These are phyloP conservation scores for Macrolepiota albuminosa DNA, from an alignment of 768 basidiomycete species.

Conservation along the genomic window DNA sequence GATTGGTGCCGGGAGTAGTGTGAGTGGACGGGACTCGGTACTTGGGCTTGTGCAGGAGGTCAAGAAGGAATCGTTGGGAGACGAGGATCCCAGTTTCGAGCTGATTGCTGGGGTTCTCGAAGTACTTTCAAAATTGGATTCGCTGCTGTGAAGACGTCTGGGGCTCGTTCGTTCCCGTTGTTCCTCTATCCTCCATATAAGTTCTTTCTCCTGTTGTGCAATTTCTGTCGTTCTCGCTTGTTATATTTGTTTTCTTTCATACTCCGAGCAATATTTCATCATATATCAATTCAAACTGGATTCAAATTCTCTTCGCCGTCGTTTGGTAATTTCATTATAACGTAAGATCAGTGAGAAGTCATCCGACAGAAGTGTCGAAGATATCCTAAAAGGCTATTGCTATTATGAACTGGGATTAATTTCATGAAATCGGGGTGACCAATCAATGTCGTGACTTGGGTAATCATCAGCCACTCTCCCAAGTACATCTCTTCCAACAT, in stretches of 20 bases:
- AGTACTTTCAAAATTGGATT: conserved; percentile 90
- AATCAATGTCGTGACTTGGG: neutral
- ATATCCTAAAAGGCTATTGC: neutral
- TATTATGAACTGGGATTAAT: neutral
- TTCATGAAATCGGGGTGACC: neutral
- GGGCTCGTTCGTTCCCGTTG: neutral
- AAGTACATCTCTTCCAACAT: neutral
- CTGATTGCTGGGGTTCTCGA: conserved; percentile 89
- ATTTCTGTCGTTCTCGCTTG: neutral
- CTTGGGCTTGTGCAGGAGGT: conserved; percentile 73
- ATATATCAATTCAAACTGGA: conserved; percentile 2
- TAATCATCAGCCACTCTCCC: too few species aligned
- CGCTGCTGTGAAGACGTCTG: conserved; percentile 47
- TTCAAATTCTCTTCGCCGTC: neutral
- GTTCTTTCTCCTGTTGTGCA: neutral
- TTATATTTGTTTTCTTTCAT: neutral
- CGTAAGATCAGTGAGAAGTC: neutral
- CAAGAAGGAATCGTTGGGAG: conserved; percentile 60
- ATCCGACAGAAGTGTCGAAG: neutral
- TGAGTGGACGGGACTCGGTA: conserved; percentile 56
- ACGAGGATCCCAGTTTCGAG: conserved; percentile 87
- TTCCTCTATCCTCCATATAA: neutral
- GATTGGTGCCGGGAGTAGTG: conserved; percentile 42
- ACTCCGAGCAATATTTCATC: neutral
- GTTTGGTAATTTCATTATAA: neutral